Conservation (phyloP, 2,329 filamentous ascomycete species). For the Bipolaris cookei region DNA sequence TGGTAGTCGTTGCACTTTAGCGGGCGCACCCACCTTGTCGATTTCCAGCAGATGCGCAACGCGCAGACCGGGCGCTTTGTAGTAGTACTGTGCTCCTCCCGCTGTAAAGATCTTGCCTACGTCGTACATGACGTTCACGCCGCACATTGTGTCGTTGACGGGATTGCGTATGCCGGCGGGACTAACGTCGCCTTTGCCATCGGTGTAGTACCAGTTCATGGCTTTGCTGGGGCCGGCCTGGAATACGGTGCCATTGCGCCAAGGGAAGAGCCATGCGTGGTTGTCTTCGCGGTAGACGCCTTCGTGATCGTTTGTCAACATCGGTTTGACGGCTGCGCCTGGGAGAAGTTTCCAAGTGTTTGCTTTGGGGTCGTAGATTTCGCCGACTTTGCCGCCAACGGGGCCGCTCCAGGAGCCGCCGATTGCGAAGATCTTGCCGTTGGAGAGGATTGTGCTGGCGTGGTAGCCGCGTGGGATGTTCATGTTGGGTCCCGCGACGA, state of each 20-base stretch:
- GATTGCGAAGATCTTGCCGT: slow-evolving; percentile 29
- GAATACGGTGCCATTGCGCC: slow-evolving; percentile 50
- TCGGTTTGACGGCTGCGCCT: slow-evolving; percentile 23
- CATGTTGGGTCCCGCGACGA: slow-evolving; percentile 24
- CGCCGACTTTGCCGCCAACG: slow-evolving; percentile 22
- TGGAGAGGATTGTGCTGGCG: slow-evolving; percentile 22
- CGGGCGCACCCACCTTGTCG: slow-evolving; percentile 19
- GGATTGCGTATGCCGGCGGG: slow-evolving; percentile 53
- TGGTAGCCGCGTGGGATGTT: slow-evolving; percentile 27
- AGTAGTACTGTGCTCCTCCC: slow-evolving; percentile 25
- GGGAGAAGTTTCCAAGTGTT: slow-evolving; percentile 26
- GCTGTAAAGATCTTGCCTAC: slow-evolving; percentile 49
- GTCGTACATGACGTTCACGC: slow-evolving; percentile 57
- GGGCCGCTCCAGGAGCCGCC: slow-evolving; percentile 27
- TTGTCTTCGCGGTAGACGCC: slow-evolving; percentile 27
- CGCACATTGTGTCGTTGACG: slow-evolving; percentile 46
- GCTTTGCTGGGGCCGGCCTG: slow-evolving; percentile 60
- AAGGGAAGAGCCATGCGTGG: slow-evolving; percentile 31
- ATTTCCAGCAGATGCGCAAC: slow-evolving; percentile 27
- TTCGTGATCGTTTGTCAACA: slow-evolving; percentile 26
- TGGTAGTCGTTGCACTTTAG: slow-evolving; percentile 16
- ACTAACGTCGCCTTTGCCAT: slow-evolving; percentile 49
- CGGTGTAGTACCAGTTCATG: slow-evolving; percentile 63
- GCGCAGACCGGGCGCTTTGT: slow-evolving; percentile 13
- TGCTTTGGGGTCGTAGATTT: slow-evolving; percentile 21